Evolutionary conservation across 1,284 basidiomycete genomes (phyloP).

Genomic region (Kalmanozyma brasiliensis): DNA sequence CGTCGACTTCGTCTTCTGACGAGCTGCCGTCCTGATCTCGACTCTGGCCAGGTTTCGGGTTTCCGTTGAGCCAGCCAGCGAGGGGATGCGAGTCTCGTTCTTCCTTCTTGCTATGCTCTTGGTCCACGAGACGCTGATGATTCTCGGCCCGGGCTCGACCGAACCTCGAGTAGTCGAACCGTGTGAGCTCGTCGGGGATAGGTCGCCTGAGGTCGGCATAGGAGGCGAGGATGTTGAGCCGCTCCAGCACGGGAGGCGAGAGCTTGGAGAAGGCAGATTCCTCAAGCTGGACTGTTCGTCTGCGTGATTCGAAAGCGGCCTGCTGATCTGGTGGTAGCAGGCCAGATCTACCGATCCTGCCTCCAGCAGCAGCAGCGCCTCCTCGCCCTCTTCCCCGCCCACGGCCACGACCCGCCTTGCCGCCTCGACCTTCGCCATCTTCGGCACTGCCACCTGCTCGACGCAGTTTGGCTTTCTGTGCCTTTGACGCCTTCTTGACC

Average conservation of each 20-base stretch:
- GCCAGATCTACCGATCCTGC: conserved; percentile 20
- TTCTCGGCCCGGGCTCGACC: conserved; percentile 41
- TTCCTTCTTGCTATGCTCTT: conserved; percentile 15
- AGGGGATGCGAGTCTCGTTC: conserved; percentile 26
- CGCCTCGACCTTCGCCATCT: conserved; percentile 12
- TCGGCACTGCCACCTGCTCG: conserved; percentile 17
- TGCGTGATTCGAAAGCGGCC: conserved; percentile 35
- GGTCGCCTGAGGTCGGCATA: conserved; percentile 46
- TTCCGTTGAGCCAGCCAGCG: conserved; percentile 20
- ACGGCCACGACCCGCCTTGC: conserved; percentile 16
- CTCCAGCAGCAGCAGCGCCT: conserved; percentile 8
- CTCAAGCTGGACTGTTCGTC: conserved; percentile 38
- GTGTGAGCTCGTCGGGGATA: conserved; percentile 20
- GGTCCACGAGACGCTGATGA: conserved; percentile 15
- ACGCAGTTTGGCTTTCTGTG: conserved; percentile 43
- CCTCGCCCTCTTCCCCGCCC: conserved; percentile 25
- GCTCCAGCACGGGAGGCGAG: conserved; percentile 45
- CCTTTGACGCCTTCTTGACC: conserved; percentile 51
- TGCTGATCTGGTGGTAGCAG: conserved; percentile 41
- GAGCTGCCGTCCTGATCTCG: conserved; percentile 2
- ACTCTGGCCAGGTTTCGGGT: background rate
- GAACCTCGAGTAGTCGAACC: conserved; percentile 45
- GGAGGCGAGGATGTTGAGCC: conserved; percentile 49
- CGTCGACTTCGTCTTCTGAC: conserved; percentile 9
- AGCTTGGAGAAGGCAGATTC: conserved; percentile 58